Evolutionary conservation across 2,329 filamentous ascomycete species (phyloP).

Genomic region (Phaeophleospora eucalypticola): DNA sequence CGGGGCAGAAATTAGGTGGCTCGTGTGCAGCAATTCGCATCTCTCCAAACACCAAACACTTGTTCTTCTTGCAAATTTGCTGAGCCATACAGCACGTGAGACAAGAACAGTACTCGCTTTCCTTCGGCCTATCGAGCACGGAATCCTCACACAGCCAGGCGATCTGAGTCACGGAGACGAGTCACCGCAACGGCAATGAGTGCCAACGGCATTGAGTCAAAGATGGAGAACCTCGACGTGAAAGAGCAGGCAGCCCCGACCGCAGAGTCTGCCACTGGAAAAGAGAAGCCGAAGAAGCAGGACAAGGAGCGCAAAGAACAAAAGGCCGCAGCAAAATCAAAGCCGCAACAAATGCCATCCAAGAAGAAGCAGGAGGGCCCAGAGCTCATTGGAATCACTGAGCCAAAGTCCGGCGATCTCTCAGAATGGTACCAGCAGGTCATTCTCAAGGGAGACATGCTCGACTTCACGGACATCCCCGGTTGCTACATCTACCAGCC

Average conservation of each 20-base stretch:
- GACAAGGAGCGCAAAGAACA: slow-evolving; percentile 35
- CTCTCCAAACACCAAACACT: too few relatives aligned
- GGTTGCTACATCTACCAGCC: slow-evolving; percentile 90
- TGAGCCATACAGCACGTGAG: too few relatives aligned
- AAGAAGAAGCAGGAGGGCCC: slow-evolving; percentile 53
- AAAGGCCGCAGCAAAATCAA: slow-evolving; percentile 28
- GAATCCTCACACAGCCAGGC: not conserved
- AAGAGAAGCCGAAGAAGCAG: slow-evolving; percentile 31
- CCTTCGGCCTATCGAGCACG: too few relatives aligned
- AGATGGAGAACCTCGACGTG: slow-evolving; percentile 28
- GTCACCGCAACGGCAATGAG: slow-evolving; percentile 12
- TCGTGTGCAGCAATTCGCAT: too few relatives aligned
- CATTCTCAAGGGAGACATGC: slow-evolving; percentile 92
- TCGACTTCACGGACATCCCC: slow-evolving; percentile 98
- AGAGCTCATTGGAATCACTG: slow-evolving; percentile 79
- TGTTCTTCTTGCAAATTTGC: too few relatives aligned
- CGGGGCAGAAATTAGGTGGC: too few relatives aligned
- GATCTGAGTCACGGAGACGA: slow-evolving; percentile 1
- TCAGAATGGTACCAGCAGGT: slow-evolving; percentile 97
- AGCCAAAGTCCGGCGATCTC: slow-evolving; percentile 81
- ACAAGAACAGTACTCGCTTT: too few relatives aligned
- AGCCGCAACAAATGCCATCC: slow-evolving; percentile 25
- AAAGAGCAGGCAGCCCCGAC: slow-evolving; percentile 10
- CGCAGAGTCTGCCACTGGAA: slow-evolving; percentile 18
- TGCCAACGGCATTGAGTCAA: slow-evolving; percentile 23